Conservation (phyloP, 1,284 basidiomycete genomes). For the Inonotus obliquus region DNA sequence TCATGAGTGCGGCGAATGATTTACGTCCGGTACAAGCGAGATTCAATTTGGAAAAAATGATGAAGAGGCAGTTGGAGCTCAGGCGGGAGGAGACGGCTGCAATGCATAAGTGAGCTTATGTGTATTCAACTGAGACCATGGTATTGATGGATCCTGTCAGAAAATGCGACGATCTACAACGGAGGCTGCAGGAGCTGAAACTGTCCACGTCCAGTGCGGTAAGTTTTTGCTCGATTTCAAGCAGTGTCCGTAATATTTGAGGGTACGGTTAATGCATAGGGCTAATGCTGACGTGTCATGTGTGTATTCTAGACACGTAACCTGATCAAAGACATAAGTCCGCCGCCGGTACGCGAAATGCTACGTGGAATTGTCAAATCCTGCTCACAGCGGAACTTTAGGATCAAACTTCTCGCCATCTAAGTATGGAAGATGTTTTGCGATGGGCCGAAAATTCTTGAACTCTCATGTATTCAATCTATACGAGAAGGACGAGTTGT, state of each 20-base stretch:
- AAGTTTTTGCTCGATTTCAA: neutral
- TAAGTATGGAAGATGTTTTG: constrained; percentile 15
- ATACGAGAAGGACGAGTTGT: neutral
- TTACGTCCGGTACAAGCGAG: constrained; percentile 78
- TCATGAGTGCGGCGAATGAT: constrained; percentile 79
- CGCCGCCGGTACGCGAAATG: neutral
- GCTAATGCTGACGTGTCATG: neutral
- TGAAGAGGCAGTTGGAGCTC: constrained; percentile 66
- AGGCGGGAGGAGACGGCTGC: constrained; percentile 60
- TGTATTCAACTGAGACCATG: neutral
- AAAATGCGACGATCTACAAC: constrained; percentile 66
- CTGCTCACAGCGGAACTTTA: neutral
- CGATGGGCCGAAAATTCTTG: constrained; percentile 17
- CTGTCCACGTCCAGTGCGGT: constrained; percentile 4
- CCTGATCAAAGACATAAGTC: neutral
- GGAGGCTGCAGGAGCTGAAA: constrained; percentile 47
- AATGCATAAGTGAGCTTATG: constrained; percentile 52
- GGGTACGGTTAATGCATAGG: neutral
- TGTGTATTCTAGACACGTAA: neutral
- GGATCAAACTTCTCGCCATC: constrained; percentile 4
- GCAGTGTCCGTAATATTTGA: neutral
- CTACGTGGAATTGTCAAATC: neutral
- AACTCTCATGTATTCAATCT: neutral
- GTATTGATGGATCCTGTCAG: constrained; percentile 31
- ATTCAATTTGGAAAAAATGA: constrained; percentile 70